Percentiles rank a stretch among this genome's conserved stretches.
These are phyloP conservation scores for Ramularia endophylla DNA, from an alignment of 2,329 filamentous ascomycete genomes.

Conservation along the genomic window DNA sequence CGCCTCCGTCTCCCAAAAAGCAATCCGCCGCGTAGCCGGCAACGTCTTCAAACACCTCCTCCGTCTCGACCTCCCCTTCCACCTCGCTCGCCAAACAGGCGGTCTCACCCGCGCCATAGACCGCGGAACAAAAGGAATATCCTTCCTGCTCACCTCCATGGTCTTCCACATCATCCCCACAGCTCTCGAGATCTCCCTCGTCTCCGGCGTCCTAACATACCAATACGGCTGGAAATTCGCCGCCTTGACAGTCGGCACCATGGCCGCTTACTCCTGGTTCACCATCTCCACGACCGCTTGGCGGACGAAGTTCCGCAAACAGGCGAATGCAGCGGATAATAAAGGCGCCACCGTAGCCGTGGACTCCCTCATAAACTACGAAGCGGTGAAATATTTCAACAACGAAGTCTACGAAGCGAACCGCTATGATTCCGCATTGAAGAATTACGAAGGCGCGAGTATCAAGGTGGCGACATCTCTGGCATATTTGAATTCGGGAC, in stretches of 20 bases:
- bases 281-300: slow-evolving; percentile 95
- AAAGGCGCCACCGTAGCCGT: slow-evolving; percentile 91
- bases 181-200: slow-evolving; percentile 86
- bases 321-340: slow-evolving; percentile 95
- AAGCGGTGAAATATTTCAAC: slow-evolving; percentile 99
- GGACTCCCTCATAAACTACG: slow-evolving; percentile 96
- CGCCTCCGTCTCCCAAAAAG: slow-evolving; percentile 93
- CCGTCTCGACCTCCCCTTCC: slow-evolving; percentile 85
- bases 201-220: slow-evolving; percentile 93
- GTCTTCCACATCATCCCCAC: slow-evolving; percentile 96
- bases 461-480: slow-evolving; percentile 96
- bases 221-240: slow-evolving; percentile 93
- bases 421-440: slow-evolving; percentile 81
- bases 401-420: slow-evolving; percentile 93
- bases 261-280: slow-evolving; percentile 93
- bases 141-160: slow-evolving; percentile 95
- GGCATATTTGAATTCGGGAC: slow-evolving; percentile 86
- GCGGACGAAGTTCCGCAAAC: slow-evolving; percentile 92
- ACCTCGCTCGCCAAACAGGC: slow-evolving; percentile 89
- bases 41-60: slow-evolving; percentile 91
- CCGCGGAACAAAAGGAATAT: slow-evolving; percentile 96
- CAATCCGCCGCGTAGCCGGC: slow-evolving; percentile 81
- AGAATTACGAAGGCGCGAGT: slow-evolving; percentile 83
- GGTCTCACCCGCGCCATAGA: slow-evolving; percentile 92
- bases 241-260: slow-evolving; percentile 80